Conservation (phyloP, 805 yeast species). For the Jamesozyma spencerorum region DNA sequence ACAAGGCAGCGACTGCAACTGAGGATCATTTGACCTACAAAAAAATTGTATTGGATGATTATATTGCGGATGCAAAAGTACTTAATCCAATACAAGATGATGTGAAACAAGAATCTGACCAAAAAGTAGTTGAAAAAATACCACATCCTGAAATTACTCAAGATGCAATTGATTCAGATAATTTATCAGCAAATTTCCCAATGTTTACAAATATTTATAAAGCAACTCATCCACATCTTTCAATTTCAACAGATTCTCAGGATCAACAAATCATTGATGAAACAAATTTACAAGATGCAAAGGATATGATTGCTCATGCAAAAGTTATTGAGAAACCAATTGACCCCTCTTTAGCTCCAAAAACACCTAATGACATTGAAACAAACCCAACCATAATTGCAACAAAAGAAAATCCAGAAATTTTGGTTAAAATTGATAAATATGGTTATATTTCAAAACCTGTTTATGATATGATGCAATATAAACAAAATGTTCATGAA, state of each 20-base stretch:
- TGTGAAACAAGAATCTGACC: background rate
- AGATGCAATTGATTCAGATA: background rate
- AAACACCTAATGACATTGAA: too few relatives aligned
- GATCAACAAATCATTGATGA: constrained; percentile 1
- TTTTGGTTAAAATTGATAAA: constrained; percentile 18
- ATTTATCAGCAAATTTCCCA: background rate
- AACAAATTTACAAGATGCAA: constrained; percentile 6
- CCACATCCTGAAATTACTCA: background rate
- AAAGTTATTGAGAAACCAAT: constrained; percentile 9
- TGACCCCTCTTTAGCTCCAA: constrained; percentile 11
- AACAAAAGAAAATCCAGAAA: constrained; percentile 26
- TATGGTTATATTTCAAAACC: constrained; percentile 24
- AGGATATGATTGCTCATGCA: constrained; percentile 3
- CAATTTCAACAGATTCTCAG: background rate
- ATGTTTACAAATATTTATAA: constrained; percentile 5
- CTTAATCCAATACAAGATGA: background rate
- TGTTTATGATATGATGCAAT: constrained; percentile 21
- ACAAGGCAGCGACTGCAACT: background rate
- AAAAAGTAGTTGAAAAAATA: background rate
- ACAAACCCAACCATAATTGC: too few relatives aligned
- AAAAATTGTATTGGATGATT: background rate
- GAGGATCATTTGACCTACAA: background rate
- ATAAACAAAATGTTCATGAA: constrained; percentile 16
- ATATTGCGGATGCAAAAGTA: constrained; percentile 2
- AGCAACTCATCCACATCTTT: background rate